Evolutionary conservation across 78 protist genomes (phyloP), one percentile per base, ranked within the genome.

Genomic region (Ministeria vibrans): DNA sequence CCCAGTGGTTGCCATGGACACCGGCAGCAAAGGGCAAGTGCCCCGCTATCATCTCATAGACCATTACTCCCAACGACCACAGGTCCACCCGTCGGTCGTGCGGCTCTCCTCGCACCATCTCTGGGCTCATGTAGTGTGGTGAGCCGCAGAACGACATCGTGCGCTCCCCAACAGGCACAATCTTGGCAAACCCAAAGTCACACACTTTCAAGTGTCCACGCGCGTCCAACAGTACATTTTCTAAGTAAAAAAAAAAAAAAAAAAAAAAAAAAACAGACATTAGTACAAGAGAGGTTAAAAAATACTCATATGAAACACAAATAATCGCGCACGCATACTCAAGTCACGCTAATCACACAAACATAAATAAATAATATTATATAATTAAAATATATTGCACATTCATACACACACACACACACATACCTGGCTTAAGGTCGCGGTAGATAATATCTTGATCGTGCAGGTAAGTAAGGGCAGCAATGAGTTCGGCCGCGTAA

Each of bases 121-220:
- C 92, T 15, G 92, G 95, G 5, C 86, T 79, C 20, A 84, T n/a
- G 73, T 81, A 88, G 55, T 88, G 86, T 2, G 86, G 82, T 23
- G 81, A 53, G 42, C 81, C 82, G 71, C 72, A 46, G 72, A 76
- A 39, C 30, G 86, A 75, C 86, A 79, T 75, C 1, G 86, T 82
- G 62, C 64, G 39, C 2, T 75, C 80, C 28, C 39, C 49, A n/a
- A n/a, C n/a, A n/a, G n/a, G n/a, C 84, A 68, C 89, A 81, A 27
- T 66, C 74, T 97, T 97, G n/a, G 96, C 91, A 27, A 97, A 84
- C 4, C 99, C 99, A 80, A 98, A 98, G 85, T 98, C 99, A 1
- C 98, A 94, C 42, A 98, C 63, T 34, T 77, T 76, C 42, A 95
- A 86, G 80, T 97, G 94, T 15, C 99, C 98, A 0, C 83, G 89